Evolutionary conservation across 257 asterid genomes (phyloP), one percentile per base, ranked within the genome.

Genomic region (Solanum okadae): DNA sequence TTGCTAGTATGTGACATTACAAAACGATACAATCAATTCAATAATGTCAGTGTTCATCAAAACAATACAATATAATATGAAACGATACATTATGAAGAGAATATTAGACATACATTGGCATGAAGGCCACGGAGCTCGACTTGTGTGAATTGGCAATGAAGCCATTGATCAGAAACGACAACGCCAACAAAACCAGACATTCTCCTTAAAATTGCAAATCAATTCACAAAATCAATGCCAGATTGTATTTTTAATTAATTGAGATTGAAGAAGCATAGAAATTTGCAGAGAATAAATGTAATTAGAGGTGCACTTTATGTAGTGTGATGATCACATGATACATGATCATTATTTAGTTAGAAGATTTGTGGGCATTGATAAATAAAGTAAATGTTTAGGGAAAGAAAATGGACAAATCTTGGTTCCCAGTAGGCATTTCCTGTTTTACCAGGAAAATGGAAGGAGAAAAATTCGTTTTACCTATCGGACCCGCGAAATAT

Each of bases 131-230:
- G 94, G 29, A 94, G 96, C 92, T 94, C 98, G 79, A 94, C 95
- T 92, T 94, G 98, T 63, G 98, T 93, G 86, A 94, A 94, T 88
- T 94, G 98, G 90, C 94, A 93, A 89, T 94, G 98, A 91, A 94
- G 98, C 94, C 92, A 87, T 65, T 90, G 93, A 91, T 94, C 98
- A 56, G 98, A 93, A 87, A 94, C 94, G 34, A 94, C 5, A 82
- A 94, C 94, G 18, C 98, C 98, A 86, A 88, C 94, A 86, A 91
- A 94, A 87, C 94, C 89, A 34, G 96, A 93, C 96, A 93, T 93
- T 87, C 87, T 88, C 88, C 89, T 49, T 27, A 44, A 79, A 15
- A 25, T 78, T 35, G 49, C 67, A 81, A 27, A 87, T 79, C 61
- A 87, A 15, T 72, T 87, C 52, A 86, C 72, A 46, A 34, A 85